A percentile compares a stretch with the other conserved stretches of the same genome.
phyloP scores from a whole-genome alignment of 805 yeast species.

The Sugiyamaella americana region DNA sequence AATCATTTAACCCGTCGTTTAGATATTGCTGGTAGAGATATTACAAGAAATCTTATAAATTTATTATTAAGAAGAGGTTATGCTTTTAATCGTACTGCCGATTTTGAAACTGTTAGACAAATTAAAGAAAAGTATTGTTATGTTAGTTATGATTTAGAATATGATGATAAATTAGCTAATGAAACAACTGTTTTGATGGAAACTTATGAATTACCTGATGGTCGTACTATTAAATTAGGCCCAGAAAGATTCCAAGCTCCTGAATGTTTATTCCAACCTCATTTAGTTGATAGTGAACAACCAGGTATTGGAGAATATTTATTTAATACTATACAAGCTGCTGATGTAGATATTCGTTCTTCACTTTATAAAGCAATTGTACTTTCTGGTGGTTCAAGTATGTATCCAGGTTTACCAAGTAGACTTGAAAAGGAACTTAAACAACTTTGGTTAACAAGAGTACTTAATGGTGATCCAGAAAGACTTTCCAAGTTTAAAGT shows the following conservation, averaged over 20 bases:
- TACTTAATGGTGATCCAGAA: constrained; percentile 78
- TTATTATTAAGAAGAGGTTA: constrained; percentile 91
- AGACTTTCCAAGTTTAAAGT: constrained; percentile 85
- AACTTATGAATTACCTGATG: constrained; percentile 91
- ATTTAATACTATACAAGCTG: constrained; percentile 88
- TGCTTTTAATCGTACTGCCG: constrained; percentile 97
- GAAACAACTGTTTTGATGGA: constrained; percentile 96
- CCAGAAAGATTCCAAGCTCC: constrained; percentile 96
- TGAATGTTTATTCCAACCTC: constrained; percentile 94
- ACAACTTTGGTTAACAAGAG: constrained; percentile 90
- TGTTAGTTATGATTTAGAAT: constrained; percentile 87
- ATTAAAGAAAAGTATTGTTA: constrained; percentile 95
- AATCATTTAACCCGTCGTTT: constrained; percentile 87
- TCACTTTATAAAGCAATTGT: constrained; percentile 88
- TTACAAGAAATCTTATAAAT: constrained; percentile 91
- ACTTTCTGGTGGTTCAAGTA: constrained; percentile 93
- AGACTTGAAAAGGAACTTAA: constrained; percentile 92
- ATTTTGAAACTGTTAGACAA: constrained; percentile 96
- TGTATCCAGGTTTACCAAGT: constrained; percentile 98
- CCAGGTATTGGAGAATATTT: constrained; percentile 93
- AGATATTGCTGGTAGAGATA: constrained; percentile 98
- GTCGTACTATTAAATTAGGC: constrained; percentile 88
- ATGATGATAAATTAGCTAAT: constrained; percentile 78
- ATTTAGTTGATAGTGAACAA: constrained; percentile 90
- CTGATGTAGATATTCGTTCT: constrained; percentile 89